Base-by-base conservation (phyloP, 805 yeast genomes). In the Metschnikowia aberdeeniae region DNA sequence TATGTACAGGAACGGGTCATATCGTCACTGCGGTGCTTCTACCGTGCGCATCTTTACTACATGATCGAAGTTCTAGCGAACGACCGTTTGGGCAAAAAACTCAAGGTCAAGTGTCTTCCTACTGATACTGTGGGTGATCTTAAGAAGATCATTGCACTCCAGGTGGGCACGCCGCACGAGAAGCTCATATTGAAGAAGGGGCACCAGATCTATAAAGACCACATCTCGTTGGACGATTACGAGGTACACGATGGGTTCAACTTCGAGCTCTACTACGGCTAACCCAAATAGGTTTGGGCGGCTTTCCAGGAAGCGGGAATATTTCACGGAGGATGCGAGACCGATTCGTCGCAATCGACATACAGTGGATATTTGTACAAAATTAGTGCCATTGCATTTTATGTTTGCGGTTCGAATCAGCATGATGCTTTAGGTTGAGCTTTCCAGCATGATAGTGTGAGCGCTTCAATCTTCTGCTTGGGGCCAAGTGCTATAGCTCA, bases 171-270 rank as follows among this genome's bases (percentile, higher is more conserved):
- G 1, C 65, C 82, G 1, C 68, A 79, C 14, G 86, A 81, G 17
- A 81, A 80, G 52, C 54, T 84, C 45, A 79, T 86, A 0, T 71
- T 92, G 51, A 90, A 89, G 63, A 90, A 88, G 59, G 97, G 97
- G 1, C 83, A 89, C 57, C 84, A 80, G 53, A 78, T 86, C 0
- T 81, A 80, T 62, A 93, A 93, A 60, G 93, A 92, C 58, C 97
- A 90, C 61, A 92, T 92, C 44, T 76, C 90, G 1, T 70, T 92
- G 36, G 96, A 85, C n/a, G 99, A 92, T 63, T 92, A 93, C 60
- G 99, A 92, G 62, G 81, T 92, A 14, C 96, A 89, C 59, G 84
- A 89, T 62, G 95, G 96, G 8, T 83, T 86, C 49, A 88, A 84
- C 63, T 65, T 92, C 53, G 99, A 92, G 66, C 67, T 92, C 62